Conservation (phyloP, 2,329 filamentous ascomycete species). For the Neocucurbitaria cava region DNA sequence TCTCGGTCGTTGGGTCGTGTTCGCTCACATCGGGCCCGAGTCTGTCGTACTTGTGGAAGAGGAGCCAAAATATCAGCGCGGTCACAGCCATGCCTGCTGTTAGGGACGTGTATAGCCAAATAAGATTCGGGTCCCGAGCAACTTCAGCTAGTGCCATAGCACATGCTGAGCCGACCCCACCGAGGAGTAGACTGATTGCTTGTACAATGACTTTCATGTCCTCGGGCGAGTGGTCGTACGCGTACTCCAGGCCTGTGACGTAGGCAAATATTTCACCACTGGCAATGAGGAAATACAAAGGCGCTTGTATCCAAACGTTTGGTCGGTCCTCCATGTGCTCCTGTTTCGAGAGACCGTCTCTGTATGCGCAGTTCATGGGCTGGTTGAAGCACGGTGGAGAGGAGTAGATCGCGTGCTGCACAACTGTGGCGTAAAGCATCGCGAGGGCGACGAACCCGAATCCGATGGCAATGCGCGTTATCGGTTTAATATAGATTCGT, state of each 20-base stretch:
- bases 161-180: conserved; percentile 37
- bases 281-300: conserved; percentile 50
- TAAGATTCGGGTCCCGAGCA: conserved; percentile 39
- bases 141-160: conserved; percentile 43
- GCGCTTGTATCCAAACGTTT: conserved; percentile 51
- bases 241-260: conserved; percentile 53
- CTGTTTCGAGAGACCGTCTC: neutral
- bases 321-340: conserved; percentile 38
- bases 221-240: conserved; percentile 53
- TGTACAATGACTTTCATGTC: conserved; percentile 51
- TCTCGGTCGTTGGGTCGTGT: neutral
- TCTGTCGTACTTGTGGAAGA: conserved; percentile 33
- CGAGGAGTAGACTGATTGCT: conserved; percentile 43
- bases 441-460: conserved; percentile 38
- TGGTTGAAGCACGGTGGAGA: conserved; percentile 36
- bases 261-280: conserved; percentile 54
- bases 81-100: conserved; percentile 31
- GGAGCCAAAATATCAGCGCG: conserved; percentile 29
- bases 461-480: conserved; percentile 40
- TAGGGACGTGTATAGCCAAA: conserved; percentile 35
- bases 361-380: conserved; percentile 45
- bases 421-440: conserved; percentile 39
- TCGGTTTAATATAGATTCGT: conserved; percentile 36
- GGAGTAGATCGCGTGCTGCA: conserved; percentile 44
- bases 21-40: neutral